These are phyloP conservation scores for Cystobasidium tubakii DNA, from an alignment of 768 basidiomycete genomes.

Conservation along the genomic window DNA sequence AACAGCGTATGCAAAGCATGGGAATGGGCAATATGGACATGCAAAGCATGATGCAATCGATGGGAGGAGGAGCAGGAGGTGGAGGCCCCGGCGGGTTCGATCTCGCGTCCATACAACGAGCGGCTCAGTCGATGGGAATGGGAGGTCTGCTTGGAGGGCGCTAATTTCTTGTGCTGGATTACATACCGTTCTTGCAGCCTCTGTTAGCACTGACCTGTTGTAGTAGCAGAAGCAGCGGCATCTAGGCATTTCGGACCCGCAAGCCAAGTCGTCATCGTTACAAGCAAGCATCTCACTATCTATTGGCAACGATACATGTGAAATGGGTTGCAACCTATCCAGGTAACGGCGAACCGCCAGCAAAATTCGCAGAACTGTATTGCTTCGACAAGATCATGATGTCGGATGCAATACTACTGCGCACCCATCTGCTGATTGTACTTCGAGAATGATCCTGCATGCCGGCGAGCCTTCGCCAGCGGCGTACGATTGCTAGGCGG, in stretches of 20 bases:
- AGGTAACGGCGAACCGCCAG: too few relatives aligned
- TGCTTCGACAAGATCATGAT: too few relatives aligned
- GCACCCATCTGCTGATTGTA: conserved; percentile 1
- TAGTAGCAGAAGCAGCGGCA: too few relatives aligned
- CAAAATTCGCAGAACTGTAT: too few relatives aligned
- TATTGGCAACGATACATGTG: too few relatives aligned
- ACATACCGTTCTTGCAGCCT: not conserved
- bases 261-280: too few relatives aligned
- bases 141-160: conserved; percentile 16
- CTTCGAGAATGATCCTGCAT: conserved; percentile 45
- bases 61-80: conserved; percentile 12
- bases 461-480: conserved; percentile 34
- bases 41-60: conserved; percentile 3
- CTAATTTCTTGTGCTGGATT: not conserved
- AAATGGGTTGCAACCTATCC: too few relatives aligned
- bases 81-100: conserved; percentile 18
- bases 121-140: conserved; percentile 19
- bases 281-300: too few relatives aligned
- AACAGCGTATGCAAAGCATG: conserved; percentile 31
- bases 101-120: conserved; percentile 7
- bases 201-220: too few relatives aligned
- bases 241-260: too few relatives aligned
- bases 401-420: not conserved
- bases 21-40: conserved; percentile 30
- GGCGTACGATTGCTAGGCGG: not conserved